Base-by-base conservation (phyloP, 2,329 filamentous ascomycete species). In the Aureobasidium sp. region DNA sequence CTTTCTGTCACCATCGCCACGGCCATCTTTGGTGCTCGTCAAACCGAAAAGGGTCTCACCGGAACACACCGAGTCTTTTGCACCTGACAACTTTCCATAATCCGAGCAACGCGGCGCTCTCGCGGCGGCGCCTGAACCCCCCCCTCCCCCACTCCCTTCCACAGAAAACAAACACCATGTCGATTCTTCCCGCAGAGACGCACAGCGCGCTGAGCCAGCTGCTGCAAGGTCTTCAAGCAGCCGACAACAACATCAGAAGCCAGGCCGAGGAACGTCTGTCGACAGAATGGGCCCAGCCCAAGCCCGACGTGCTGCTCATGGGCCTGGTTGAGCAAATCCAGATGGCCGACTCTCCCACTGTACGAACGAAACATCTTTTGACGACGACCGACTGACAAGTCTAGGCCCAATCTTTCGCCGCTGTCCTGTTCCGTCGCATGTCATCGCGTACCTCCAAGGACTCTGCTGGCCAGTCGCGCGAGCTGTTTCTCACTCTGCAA, bases 401-500 rank as follows among this genome's bases (percentile, higher is more conserved):
- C 1, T 70, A 96, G 92, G 88, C 87, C 64, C 89, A 94, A 70
- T 90, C 92, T 17, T 99, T 96, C 73, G 86, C 91, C 60, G 90
- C 94, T 61, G 91, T 99, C 49, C 87, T 99, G 66, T 97, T 99
- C 78, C 87, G 94, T 70, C 87, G 92, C 72, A 95, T 97, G 77
- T 85, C 94, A 52, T 92, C 89, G 63, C 96, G 95, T 76, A 88
- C 89, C 52, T 85, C 88, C 69, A 97, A 96, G 79, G 83, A 85
- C 65, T 81, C 82, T 5, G 82, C 84, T 27, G 86, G 85, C 65
- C 85, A 90, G 62, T 87, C 83, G 63, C 83, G 87, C 67, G 94
- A 99, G 74, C 82, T 95, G 63, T 97, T 97, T 73, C 82, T 94
- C 65, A 91, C 89, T 40, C 80, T 97, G 59, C 82, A 83, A 66